Evolutionary conservation across 73 alveolate species (phyloP).

Genomic region (Breviolum minutum): DNA sequence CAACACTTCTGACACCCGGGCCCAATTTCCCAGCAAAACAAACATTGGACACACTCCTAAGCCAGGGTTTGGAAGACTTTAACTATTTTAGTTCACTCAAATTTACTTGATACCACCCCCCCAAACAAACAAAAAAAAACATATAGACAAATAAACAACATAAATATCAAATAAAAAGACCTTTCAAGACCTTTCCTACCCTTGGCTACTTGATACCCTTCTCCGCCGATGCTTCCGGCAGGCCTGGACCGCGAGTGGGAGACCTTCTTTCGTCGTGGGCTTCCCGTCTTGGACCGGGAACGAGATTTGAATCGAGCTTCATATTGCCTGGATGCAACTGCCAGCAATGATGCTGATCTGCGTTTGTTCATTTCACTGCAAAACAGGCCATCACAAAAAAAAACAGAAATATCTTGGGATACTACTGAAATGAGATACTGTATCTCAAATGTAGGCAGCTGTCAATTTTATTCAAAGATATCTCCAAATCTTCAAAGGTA

Average conservation of each 20-base stretch:
- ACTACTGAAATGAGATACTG: neutral
- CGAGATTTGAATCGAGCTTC: constrained; percentile 74
- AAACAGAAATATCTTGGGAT: neutral
- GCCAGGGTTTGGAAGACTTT: no score
- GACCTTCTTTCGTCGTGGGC: constrained; percentile 65
- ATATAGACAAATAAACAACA: no score
- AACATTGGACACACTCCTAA: no score
- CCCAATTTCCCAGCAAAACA: no score
- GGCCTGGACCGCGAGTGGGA: constrained; percentile 49
- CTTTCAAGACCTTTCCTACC: no score
- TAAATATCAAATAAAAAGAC: no score
- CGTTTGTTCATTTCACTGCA: neutral
- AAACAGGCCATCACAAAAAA: neutral
- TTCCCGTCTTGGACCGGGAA: constrained; percentile 83
- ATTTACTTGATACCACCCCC: no score
- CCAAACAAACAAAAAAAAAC: no score
- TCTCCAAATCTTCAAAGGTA: no score
- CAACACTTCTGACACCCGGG: no score
- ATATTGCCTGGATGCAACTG: constrained; percentile 30
- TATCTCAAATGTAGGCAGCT: neutral
- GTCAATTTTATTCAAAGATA: neutral
- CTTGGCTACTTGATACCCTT: neutral
- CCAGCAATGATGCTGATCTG: neutral
- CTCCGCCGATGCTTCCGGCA: neutral
- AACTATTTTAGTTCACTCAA: no score